Base-by-base conservation (phyloP, 495 filamentous ascomycete genomes). In the Aspergillus heteromorphus region DNA sequence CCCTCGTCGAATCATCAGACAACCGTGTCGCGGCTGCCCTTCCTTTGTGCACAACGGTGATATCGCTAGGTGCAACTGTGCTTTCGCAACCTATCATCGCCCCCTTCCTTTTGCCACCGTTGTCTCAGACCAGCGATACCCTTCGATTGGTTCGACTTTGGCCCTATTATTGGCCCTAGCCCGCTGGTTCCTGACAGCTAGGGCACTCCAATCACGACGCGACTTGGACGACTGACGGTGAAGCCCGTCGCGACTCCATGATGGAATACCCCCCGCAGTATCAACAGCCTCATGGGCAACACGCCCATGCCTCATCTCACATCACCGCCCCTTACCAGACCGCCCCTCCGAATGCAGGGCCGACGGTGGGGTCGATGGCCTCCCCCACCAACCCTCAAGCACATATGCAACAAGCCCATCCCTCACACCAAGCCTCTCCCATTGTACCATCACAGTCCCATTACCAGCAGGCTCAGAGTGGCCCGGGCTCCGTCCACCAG, bases 221-320 rank as follows among this genome's bases (percentile, higher is more conserved):
- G 45, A 54, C 57, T 51, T 58, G 55, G 50, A 63, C 58, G 65
- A 64, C 68, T 66, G 67, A 71, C 69, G 55, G 61, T 56, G 53
- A 56, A 53, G 47, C 47, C 64, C 56, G 49, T 57, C 61, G 53
- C 52, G 53, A 51, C 49, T 55, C 53, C 62, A 78, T 62, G 61
- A 81, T 82, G 79, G 79, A 82, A 63, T 82, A 81, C 54, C 70
- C 75, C 54, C 65, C 75, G 47, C 78, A 80, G 61, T 78, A 79
- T 67, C 79, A 80, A 68, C 76, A 79, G 64, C 66, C 75, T 58
- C 79, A 79, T 65, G 76, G 72, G 62, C 78, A 80, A 68, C 77
- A 80, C 55, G 72, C 78, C 11, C 79, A 81, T 59, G 70, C 76
- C 21, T 57, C 71, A 20, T 71, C 77, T 38, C 79, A 82, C 57